Conservation (phyloP, 2,329 filamentous ascomycete species). For the Clonostachys chloroleuca region DNA sequence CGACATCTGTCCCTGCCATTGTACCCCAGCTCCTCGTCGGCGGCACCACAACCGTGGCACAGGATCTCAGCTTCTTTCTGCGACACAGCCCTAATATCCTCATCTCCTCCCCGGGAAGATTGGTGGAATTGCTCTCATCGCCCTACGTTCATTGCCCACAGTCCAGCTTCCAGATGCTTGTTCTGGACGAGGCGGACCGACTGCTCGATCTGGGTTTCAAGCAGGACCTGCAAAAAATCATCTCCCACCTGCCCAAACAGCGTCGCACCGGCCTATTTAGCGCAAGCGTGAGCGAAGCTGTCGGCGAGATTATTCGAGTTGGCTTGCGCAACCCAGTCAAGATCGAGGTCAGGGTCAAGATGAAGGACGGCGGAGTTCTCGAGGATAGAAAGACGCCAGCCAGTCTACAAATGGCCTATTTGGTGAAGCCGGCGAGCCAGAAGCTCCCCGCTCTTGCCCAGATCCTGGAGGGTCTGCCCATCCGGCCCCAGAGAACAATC, state of each 20-base stretch:
- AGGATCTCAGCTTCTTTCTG: conserved; percentile 83
- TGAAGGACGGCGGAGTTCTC: conserved; percentile 57
- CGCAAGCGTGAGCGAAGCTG: conserved; percentile 91
- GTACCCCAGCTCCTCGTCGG: conserved; percentile 87
- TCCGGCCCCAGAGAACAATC: conserved; percentile 78
- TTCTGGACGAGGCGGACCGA: conserved; percentile 92
- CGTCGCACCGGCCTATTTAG: conserved; percentile 90
- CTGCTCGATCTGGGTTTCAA: conserved; percentile 93
- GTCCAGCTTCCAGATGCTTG: conserved; percentile 85
- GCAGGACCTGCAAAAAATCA: conserved; percentile 80
- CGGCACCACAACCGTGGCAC: conserved; percentile 75
- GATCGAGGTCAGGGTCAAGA: conserved; percentile 87
- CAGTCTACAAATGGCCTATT: conserved; percentile 87
- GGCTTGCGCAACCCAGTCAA: conserved; percentile 92
- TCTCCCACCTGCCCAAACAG: conserved; percentile 85
- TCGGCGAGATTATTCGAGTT: conserved; percentile 87
- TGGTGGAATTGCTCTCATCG: conserved; percentile 82
- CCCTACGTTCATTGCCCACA: conserved; percentile 84
- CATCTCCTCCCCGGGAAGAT: conserved; percentile 83
- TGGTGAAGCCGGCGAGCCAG: conserved; percentile 69
- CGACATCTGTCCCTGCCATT: conserved; percentile 45
- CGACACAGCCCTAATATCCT: conserved; percentile 83
- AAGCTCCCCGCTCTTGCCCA: conserved; percentile 73
- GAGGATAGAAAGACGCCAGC: conserved; percentile 88
- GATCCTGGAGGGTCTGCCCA: conserved; percentile 65